Evolutionary conservation across 2,329 filamentous ascomycete species (phyloP).

Genomic region (Phyllosticta capitalensis): DNA sequence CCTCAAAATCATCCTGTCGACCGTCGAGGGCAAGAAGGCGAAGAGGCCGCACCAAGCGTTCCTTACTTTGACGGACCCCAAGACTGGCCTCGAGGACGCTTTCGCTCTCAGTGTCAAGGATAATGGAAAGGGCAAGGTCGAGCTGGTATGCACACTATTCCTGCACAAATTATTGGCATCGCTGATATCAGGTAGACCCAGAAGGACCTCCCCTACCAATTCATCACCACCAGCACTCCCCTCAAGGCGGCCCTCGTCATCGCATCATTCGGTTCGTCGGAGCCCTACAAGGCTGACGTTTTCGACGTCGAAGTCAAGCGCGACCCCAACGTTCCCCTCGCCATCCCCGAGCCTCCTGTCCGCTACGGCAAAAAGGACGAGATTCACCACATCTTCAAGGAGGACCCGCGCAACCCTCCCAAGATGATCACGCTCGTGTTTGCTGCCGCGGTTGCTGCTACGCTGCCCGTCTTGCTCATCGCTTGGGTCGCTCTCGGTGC

Average conservation of each 20-base stretch:
- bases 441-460: constrained; percentile 58
- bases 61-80: constrained; percentile 66
- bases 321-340: constrained; percentile 52
- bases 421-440: constrained; percentile 73
- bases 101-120: constrained; percentile 80
- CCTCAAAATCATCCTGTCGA: constrained; percentile 73
- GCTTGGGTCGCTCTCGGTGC: constrained; percentile 72
- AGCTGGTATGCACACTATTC: constrained; percentile 55
- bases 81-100: constrained; percentile 72
- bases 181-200: constrained; percentile 51
- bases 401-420: constrained; percentile 70
- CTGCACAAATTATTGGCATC: not conserved
- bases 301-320: constrained; percentile 64
- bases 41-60: constrained; percentile 93
- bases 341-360: constrained; percentile 56
- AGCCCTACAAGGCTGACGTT: constrained; percentile 55
- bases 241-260: constrained; percentile 75
- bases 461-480: constrained; percentile 63
- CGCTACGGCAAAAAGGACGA: constrained; percentile 77
- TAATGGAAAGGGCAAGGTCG: constrained; percentile 73
- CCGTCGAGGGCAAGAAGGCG: constrained; percentile 65
- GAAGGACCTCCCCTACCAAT: constrained; percentile 78
- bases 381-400: constrained; percentile 85
- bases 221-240: constrained; percentile 57
- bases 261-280: constrained; percentile 71